Conservation (phyloP, 306 rosid genomes). For the Medicago arabica region DNA sequence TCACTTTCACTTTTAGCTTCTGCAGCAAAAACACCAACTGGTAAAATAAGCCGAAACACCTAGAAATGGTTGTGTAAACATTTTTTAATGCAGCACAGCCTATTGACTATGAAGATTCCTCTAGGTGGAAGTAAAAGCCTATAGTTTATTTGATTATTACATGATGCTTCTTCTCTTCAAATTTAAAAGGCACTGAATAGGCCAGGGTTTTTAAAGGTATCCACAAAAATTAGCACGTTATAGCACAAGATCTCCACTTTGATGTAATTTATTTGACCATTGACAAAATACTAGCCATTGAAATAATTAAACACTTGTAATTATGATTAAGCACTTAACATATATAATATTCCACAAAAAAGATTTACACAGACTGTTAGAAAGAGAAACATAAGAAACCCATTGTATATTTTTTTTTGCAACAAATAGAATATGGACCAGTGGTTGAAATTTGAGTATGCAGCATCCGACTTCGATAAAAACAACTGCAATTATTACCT, state of each 20-base stretch:
- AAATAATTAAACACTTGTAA: conserved; percentile 4
- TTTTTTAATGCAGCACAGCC: conserved; percentile 18
- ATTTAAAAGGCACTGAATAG: conserved; percentile 2
- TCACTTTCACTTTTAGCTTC: conserved; percentile 54
- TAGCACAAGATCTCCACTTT: conserved; percentile 1
- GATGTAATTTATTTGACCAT: conserved; percentile 7
- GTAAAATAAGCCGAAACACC: conserved; percentile 26
- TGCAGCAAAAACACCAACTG: conserved; percentile 43
- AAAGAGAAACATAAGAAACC: conserved; percentile 7
- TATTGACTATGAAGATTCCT: conserved; percentile 16
- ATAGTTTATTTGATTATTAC: neutral
- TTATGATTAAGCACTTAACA: conserved; percentile 16
- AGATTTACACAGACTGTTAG: neutral
- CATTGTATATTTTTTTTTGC: conserved; percentile 5
- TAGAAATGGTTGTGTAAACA: conserved; percentile 18
- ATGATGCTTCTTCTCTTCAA: conserved; percentile 22
- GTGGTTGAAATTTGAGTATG: neutral
- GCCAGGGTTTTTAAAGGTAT: conserved; percentile 12
- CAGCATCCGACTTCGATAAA: conserved; percentile 20
- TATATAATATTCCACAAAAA: neutral
- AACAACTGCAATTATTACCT: conserved; percentile 54
- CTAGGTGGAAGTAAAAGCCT: conserved; percentile 17
- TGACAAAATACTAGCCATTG: conserved; percentile 16
- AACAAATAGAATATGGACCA: conserved; percentile 6
- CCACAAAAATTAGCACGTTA: neutral